Percentiles rank a stretch among this genome's conserved stretches.
These are phyloP conservation scores for Myxozyma neotropica DNA, from an alignment of 805 yeast genomes.

Conservation along the genomic window DNA sequence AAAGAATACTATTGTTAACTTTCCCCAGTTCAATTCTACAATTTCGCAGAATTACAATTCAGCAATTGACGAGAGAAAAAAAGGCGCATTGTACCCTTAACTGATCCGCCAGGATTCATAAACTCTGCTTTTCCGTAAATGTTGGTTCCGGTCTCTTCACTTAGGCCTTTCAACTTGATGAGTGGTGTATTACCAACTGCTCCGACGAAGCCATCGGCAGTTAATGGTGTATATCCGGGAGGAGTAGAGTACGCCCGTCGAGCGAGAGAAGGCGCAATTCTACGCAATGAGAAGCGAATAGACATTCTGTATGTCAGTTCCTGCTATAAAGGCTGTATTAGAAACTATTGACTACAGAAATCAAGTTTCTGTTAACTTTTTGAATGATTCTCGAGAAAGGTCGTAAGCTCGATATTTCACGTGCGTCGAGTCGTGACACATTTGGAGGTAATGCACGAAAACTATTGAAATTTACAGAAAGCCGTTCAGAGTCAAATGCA, in stretches of 20 bases:
- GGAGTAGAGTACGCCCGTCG: slow-evolving; percentile 10
- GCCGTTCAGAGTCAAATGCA: too few species aligned
- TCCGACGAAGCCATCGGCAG: slow-evolving; percentile 71
- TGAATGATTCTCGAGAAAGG: too few species aligned
- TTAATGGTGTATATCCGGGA: slow-evolving; percentile 58
- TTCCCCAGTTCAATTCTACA: too few species aligned
- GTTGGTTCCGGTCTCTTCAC: slow-evolving; percentile 64
- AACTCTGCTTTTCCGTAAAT: slow-evolving; percentile 89
- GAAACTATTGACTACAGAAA: too few species aligned
- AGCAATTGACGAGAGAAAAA: too few species aligned
- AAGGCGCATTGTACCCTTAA: slow-evolving; percentile 48
- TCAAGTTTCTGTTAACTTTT: too few species aligned
- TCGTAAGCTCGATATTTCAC: not conserved
- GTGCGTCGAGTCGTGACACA: not conserved
- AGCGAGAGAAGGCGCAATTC: not conserved
- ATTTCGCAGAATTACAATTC: not conserved
- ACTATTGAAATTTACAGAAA: not conserved
- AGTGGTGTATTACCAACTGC: slow-evolving; percentile 96
- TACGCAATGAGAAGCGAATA: not conserved
- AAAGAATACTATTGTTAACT: not conserved
- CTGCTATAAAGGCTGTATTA: not conserved
- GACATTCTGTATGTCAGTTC: not conserved
- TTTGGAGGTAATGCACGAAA: not conserved
- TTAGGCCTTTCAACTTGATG: slow-evolving; percentile 59
- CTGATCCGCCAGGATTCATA: slow-evolving; percentile 93